These are phyloP conservation scores for Tylopilus felleus DNA, from an alignment of 768 basidiomycete genomes.

Conservation along the genomic window DNA sequence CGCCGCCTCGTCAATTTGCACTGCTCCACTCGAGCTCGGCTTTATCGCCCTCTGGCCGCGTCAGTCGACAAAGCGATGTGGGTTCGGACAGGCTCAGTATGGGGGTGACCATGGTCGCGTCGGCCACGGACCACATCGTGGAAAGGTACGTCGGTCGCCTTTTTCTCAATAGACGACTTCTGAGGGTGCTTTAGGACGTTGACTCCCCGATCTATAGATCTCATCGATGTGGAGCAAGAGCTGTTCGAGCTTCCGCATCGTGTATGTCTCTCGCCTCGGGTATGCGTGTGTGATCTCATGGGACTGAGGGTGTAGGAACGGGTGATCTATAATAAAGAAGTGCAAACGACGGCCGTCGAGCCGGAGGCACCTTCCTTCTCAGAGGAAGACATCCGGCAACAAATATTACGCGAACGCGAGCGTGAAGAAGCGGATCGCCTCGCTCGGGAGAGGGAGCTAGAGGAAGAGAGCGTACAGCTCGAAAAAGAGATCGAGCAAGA, in stretches of 20 bases:
- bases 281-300: neutral
- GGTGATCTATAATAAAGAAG: constrained; percentile 81
- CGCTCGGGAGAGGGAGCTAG: constrained; percentile 71
- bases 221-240: constrained; percentile 88
- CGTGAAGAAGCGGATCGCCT: constrained; percentile 71
- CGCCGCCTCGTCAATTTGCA: constrained; percentile 48
- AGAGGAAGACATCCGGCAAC: constrained; percentile 75
- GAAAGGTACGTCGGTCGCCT: constrained; percentile 51
- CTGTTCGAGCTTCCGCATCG: constrained; percentile 87
- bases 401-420: constrained; percentile 56
- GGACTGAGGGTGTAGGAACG: constrained; percentile 50
- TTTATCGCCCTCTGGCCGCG: constrained; percentile 52
- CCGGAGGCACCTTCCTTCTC: constrained; percentile 46
- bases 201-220: constrained; percentile 64
- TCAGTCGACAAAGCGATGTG: constrained; percentile 68
- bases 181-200: constrained; percentile 44
- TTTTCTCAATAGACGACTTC: neutral
- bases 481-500: constrained; percentile 87
- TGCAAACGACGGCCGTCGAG: constrained; percentile 70
- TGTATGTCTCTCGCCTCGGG: constrained; percentile 38
- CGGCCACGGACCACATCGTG: constrained; percentile 63
- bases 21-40: constrained; percentile 36
- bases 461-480: constrained; percentile 78
- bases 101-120: constrained; percentile 44
- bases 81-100: constrained; percentile 46